Evolutionary conservation across 768 basidiomycete genomes (phyloP), one percentile per base, ranked within the genome.

Genomic region (Boletus tylopilopsis): DNA sequence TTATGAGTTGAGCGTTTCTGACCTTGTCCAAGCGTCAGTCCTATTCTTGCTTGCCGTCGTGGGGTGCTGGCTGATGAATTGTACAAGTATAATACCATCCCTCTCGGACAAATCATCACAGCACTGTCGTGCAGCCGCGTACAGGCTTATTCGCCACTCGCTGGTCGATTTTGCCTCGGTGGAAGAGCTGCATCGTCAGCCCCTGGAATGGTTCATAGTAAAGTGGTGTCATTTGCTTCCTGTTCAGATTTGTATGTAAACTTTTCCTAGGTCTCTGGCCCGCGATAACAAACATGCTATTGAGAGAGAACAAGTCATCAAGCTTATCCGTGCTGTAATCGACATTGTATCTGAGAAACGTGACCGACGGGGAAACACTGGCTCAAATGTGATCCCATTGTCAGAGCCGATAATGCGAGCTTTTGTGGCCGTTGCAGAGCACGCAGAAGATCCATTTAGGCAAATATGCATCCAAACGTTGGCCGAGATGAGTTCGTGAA

Each of bases 291-390:
- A 90, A 59, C 77, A 84, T 62, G 79, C 80, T 12, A 78, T 84
- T 6, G 96, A 94, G 70, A 90, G 91, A 63, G 93, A 96, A 62
- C 94, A 98, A 67, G 91, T 80, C 19, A 81, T 99, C 57, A 90
- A 92, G 51, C 80, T 98, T 19, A 82, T 98, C 47, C 85, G 96
- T 18, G 71, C 83, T 3, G 81, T 93, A 22, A 80, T 94, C 7
- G 82, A 90, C 57, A 76, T 94, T 32, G 86, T 88, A 12, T 82
- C 84, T 12, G 76, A 80, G 42, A 76, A 80, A 35, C 58, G 68
- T 32, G 71, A 77, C 23, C 70, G 71, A 36, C 64, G 73, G 23
- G 69, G 70, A 19, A 69, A 69, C 33, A 53, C 52, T 9, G 74
- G 73, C 10, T 60, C 73, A 10, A 76, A 76, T 11, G 64, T 65